These are phyloP conservation scores for Aureobasidium sp. DNA, from an alignment of 2,329 filamentous ascomycete genomes.

Conservation along the genomic window DNA sequence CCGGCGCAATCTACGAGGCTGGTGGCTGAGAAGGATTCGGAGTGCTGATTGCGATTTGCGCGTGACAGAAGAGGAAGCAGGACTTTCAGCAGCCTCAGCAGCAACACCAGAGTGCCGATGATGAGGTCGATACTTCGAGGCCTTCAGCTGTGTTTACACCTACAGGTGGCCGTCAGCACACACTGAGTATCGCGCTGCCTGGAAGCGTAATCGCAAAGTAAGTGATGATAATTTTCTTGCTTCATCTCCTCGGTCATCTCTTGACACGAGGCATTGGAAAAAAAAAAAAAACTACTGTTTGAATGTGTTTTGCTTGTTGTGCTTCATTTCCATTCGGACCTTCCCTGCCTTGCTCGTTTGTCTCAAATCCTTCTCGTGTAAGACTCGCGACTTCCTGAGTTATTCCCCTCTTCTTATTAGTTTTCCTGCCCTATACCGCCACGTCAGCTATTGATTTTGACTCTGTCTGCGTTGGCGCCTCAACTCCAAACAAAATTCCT, in stretches of 20 bases:
- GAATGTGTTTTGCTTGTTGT: not conserved
- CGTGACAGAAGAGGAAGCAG: constrained; percentile 24
- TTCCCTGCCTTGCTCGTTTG: not conserved
- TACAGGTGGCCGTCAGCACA: constrained; percentile 59
- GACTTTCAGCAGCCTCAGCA: constrained; percentile 18
- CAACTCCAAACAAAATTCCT: not conserved
- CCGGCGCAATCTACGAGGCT: not conserved
- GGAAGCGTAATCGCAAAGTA: constrained; percentile 72
- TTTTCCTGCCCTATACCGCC: not conserved
- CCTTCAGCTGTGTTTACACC: constrained; percentile 64
- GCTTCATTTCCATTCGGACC: not conserved
- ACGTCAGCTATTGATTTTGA: not conserved
- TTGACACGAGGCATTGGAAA: not conserved
- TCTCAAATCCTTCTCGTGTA: not conserved
- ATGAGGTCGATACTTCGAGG: constrained; percentile 50
- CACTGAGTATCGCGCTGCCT: constrained; percentile 69
- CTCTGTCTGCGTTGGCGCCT: not conserved
- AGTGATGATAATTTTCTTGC: constrained; percentile 21
- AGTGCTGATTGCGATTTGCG: not conserved
- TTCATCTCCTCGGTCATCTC: not conserved
- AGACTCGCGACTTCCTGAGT: not conserved
- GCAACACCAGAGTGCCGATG: constrained; percentile 18
- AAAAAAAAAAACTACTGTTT: not conserved
- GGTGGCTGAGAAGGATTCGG: not conserved
- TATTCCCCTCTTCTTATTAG: not conserved